Percentiles rank a stretch among this genome's conserved stretches.
Conservation (phyloP, 192 early-diverging fungal species). For the Rhizoclosmatium globosum region DNA sequence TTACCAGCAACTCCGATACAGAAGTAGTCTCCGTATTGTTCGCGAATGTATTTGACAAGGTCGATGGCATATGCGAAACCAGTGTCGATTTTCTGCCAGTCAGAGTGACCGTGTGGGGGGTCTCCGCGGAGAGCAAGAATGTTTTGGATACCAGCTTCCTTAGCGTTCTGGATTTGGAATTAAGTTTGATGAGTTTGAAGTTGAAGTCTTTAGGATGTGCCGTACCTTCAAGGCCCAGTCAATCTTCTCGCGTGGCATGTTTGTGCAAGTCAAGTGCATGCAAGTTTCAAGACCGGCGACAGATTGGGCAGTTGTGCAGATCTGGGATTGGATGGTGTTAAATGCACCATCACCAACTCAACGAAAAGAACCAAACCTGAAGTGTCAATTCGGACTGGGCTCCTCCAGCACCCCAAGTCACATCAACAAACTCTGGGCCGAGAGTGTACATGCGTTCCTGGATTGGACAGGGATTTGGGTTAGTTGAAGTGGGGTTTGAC, state of each 20-base stretch:
- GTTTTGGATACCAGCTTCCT: conserved; percentile 94
- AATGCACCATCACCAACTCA: neutral
- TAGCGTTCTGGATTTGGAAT: conserved; percentile 60
- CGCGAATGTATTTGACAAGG: conserved; percentile 89
- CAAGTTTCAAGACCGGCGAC: conserved; percentile 94
- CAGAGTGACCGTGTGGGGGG: conserved; percentile 85
- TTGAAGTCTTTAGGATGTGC: neutral
- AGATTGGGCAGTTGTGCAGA: conserved; percentile 81
- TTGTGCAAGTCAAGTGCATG: conserved; percentile 99
- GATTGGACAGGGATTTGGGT: neutral
- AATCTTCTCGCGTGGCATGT: conserved; percentile 92
- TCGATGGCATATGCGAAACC: conserved; percentile 90
- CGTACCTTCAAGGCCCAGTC: conserved; percentile 77
- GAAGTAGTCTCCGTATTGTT: conserved; percentile 92
- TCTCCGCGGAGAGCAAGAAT: conserved; percentile 97
- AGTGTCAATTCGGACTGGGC: conserved; percentile 87
- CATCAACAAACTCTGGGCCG: conserved; percentile 96
- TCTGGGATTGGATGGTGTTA: conserved; percentile 19
- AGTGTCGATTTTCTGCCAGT: conserved; percentile 84
- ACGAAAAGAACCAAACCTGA: conserved; percentile 64
- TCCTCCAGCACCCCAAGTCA: conserved; percentile 98
- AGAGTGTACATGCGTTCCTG: conserved; percentile 92
- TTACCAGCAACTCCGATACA: conserved; percentile 94
- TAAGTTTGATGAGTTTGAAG: neutral
- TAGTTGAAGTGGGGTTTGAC: neutral